Evolutionary conservation across 169 alveolate genomes (phyloP), one percentile per base, ranked within the genome.

Genomic region (Plasmodium adleri): DNA sequence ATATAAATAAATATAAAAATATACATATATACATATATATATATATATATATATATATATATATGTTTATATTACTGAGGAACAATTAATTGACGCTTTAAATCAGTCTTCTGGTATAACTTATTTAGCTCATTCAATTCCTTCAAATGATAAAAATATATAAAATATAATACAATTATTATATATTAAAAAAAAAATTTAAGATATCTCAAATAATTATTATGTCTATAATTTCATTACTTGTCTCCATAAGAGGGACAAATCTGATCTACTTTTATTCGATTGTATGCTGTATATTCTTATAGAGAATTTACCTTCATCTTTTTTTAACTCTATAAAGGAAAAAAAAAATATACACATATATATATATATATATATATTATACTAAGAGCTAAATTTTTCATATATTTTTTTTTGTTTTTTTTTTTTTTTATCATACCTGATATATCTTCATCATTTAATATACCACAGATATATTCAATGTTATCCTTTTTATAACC

Each of bases 201-300:
- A 8, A 56, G 10, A 15, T 56, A 56, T 56, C 45, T 5, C 9
- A 56, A 15, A 56, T 56, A 56, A 56, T 56, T 1, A 6, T 15
- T 56, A 56, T 12, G 20, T 15, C 17, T 56, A n/a, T 56, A 15
- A 15, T 56, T 56, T 56, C 5, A 56, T 49, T 56, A 56, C 87
- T 73, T 73, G 72, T 20, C 32, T 73, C 87, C 87, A 73, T n/a
- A 73, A 56, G 15, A 59, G 10, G 3, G 70, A 39, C 4, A 59
- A 32, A 59, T 73, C 59, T 6, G 59, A 1, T 73, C 13, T 39
- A 58, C 10, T 73, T 32, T 56, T 58, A n/a, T 73, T 73, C 17
- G 87, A 56, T 73, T 73, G 70, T 73, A 73, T 15, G 24, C 87
- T 73, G 45, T 73, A 73, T 15, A 73, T 26, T 28, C 59, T 73